phyloP scores from a whole-genome alignment of 257 asterid species.

The Ilex aquifolium region DNA sequence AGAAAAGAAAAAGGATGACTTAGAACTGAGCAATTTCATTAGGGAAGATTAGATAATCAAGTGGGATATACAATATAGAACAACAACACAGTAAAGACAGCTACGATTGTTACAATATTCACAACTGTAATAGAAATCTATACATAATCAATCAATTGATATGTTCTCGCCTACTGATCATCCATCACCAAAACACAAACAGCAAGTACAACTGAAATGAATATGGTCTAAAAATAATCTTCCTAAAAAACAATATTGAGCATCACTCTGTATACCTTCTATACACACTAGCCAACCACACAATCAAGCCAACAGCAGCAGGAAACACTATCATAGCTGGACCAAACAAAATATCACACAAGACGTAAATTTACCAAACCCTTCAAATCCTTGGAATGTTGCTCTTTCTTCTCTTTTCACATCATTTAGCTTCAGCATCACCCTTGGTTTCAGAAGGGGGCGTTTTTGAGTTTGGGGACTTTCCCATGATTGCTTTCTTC shows the following conservation, averaged over 20 bases:
- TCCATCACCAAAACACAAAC: conserved; percentile 33
- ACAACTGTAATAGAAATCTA: conserved; percentile 22
- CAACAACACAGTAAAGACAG: too few relatives aligned
- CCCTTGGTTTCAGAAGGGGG: conserved; percentile 39
- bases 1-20: too few relatives aligned
- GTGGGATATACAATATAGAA: too few relatives aligned
- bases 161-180: conserved; percentile 8
- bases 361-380: neutral
- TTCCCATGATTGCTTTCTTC: conserved; percentile 79
- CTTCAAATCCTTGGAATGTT: neutral
- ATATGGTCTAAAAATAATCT: neutral
- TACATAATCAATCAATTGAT: conserved; percentile 42
- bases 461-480: conserved; percentile 59
- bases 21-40: too few relatives aligned
- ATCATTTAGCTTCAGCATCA: conserved; percentile 36
- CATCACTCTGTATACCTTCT: conserved; percentile 26
- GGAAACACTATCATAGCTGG: too few relatives aligned
- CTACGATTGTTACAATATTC: neutral
- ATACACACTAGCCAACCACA: conserved; percentile 15
- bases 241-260: conserved; percentile 21
- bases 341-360: neutral
- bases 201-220: conserved; percentile 28
- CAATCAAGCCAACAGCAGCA: conserved; percentile 26
- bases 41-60: too few relatives aligned
- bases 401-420: neutral